Evolutionary conservation across 306 rosid genomes (phyloP).

Genomic region (Canavalia ensiformis): DNA sequence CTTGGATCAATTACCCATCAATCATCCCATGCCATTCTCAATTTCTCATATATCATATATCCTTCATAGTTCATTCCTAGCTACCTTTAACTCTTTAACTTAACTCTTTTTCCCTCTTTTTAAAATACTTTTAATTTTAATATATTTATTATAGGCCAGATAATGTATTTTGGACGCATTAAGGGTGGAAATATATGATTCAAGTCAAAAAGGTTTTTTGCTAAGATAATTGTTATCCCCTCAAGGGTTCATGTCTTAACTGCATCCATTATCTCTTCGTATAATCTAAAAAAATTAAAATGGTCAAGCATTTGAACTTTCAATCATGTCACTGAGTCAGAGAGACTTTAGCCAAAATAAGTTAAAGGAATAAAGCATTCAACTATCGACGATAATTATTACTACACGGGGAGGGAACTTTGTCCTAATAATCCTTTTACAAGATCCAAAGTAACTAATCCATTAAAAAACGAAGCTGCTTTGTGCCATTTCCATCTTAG

Average conservation of each 20-base stretch:
- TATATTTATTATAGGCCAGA: neutral
- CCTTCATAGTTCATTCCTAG: no score
- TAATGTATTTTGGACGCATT: constrained; percentile 35
- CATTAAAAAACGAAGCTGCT: neutral
- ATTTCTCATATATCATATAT: neutral
- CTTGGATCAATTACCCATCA: constrained; percentile 46
- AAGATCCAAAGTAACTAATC: constrained; percentile 8
- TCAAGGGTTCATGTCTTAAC: constrained; percentile 38
- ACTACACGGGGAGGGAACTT: neutral
- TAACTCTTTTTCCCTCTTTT: neutral
- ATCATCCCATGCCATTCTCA: neutral
- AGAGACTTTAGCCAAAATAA: constrained; percentile 38
- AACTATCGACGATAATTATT: neutral
- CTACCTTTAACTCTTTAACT: neutral
- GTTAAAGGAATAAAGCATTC: constrained; percentile 37
- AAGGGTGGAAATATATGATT: neutral
- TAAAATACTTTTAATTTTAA: neutral
- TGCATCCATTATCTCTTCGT: constrained; percentile 45
- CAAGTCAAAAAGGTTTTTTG: constrained; percentile 11
- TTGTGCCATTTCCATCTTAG: constrained; percentile 27
- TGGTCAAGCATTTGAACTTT: constrained; percentile 5
- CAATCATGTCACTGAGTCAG: neutral
- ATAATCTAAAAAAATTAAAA: constrained; percentile 29
- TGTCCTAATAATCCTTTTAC: constrained; percentile 42
- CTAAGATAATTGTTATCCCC: constrained; percentile 33